Base-by-base conservation (phyloP, 208 protist species). In the Leishmania lainsoni region DNA sequence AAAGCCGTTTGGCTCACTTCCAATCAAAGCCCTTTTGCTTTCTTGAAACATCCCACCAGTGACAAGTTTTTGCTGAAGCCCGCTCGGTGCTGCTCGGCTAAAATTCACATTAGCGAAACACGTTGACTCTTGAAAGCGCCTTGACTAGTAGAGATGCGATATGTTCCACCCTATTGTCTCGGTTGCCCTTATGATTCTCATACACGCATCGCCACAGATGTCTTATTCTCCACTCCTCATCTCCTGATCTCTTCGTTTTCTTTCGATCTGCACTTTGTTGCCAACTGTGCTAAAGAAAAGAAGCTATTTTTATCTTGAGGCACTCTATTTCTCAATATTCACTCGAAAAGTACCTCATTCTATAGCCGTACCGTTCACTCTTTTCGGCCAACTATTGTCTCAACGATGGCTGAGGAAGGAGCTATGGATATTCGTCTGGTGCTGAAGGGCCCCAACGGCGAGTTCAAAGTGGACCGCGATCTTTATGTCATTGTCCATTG, bases 401-500 rank as follows among this genome's bases (percentile, higher is more conserved):
- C 42, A 61, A 52, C 32, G 58, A 81, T 81, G 76, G 42, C 76
- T 20, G 77, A 85, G 35, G 81, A 85, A 49, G 16, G 32, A 35
- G 12, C 45, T 75, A n/a, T 63, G 32, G 87, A 87, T 75, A 85
- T 77, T 42, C 85, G 84, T 16, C 49, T 83, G 22, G 85, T 88
- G 51, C 76, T 87, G 17, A 86, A 84, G 69, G 86, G 84, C 32
- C 75, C 77, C 52, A 86, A 84, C 66, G 86, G 83, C 58, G 81
- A 87, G 45, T 87, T 86, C 75, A 90, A 83, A 29, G 70, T 83
- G 5, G 74, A 89, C 71, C 82, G 80, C 29, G 54, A 75, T 42
- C 22, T 69, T 32, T 75, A 84, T 51, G 72, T 82, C 16, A 78
- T 91, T 63, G 88, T 96, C 16, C 83, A 92, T 39, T 94, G 91